Evolutionary conservation across 2,329 filamentous ascomycete genomes (phyloP).

Genomic region (Sclerotinia subarctica): DNA sequence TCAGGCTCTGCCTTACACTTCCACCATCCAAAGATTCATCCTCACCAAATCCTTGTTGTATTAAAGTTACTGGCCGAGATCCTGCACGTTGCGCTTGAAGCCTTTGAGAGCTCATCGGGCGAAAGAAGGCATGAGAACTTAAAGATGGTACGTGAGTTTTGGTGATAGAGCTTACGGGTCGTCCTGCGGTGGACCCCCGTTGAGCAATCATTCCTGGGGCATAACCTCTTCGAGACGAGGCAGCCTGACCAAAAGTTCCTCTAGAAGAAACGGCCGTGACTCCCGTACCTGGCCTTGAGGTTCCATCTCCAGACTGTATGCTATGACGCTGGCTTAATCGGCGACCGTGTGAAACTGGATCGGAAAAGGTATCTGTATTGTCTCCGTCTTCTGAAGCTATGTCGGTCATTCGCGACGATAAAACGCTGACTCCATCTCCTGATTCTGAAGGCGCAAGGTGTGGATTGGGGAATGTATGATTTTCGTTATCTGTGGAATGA

Average conservation of each 20-base stretch:
- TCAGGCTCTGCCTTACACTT: constrained; percentile 55
- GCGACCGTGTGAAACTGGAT: constrained; percentile 36
- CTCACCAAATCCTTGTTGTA: constrained; percentile 38
- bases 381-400: constrained; percentile 50
- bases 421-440: constrained; percentile 46
- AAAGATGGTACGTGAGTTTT: constrained; percentile 87
- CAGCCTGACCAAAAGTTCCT: constrained; percentile 49
- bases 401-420: constrained; percentile 56
- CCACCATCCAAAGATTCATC: constrained; percentile 46
- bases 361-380: constrained; percentile 39
- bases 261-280: constrained; percentile 44
- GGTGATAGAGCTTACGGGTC: constrained; percentile 65
- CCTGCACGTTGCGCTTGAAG: constrained; percentile 82
- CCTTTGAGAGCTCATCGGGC: constrained; percentile 93
- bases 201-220: constrained; percentile 6
- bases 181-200: constrained; percentile 44
- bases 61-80: constrained; percentile 44
- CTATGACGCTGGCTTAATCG: constrained; percentile 38
- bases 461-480: constrained; percentile 27
- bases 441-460: constrained; percentile 34
- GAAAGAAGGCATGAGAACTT: constrained; percentile 87
- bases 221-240: constrained; percentile 52
- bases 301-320: constrained; percentile 41
- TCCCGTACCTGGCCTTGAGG: constrained; percentile 54
- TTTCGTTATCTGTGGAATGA: constrained; percentile 25